Evolutionary conservation across 2,329 filamentous ascomycete genomes (phyloP), one percentile per base, ranked within the genome.

Genomic region (Plectosphaerella sp.): DNA sequence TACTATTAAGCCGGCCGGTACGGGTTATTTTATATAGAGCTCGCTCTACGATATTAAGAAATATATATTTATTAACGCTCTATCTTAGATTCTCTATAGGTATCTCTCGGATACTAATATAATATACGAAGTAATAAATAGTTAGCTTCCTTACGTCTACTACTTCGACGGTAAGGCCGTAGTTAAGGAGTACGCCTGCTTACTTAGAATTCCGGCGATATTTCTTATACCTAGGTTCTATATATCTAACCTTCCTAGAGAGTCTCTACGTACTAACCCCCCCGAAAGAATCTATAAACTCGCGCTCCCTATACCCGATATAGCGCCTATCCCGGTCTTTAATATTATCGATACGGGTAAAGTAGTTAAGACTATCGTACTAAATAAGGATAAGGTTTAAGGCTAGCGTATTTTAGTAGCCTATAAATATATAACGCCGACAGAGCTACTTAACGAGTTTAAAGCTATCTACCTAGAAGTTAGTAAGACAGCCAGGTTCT

Each of bases 141-240:
- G 74, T 3, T 62, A 59, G 1, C 62, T 76, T 1, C 42, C 62
- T 5, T 57, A 69, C n/a, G 72, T 77, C 8, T 54, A 66, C 47
- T 74, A 79, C 53, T 86, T 86, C 53, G 82, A 85, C 57, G 69
- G 66, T 52, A 86, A 86, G 61, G 77, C 79, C 24, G 65, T 76
- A 33, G 73, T 80, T 11, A 80, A 84, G 57, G 54, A 71, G 18
- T 83, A 85, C 56, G 81, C 85, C 50, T 75, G 77, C 12, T 52
- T 59, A 0, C 65, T 75, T 2, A 72, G 72, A 0, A 64, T 85
- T 3, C 72, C 74, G 1, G 72, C 69, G 10, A 74, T 79, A 0
- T 83, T 83, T 61, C 74, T 78, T 52, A 65, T 74, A 3, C 74
- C 78, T 0, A 82, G 72, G 0, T 70, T 68, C 36, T 86, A 82